phyloP scores from a whole-genome alignment of 78 protist genomes.

The Paratrimastix pyriformis region DNA sequence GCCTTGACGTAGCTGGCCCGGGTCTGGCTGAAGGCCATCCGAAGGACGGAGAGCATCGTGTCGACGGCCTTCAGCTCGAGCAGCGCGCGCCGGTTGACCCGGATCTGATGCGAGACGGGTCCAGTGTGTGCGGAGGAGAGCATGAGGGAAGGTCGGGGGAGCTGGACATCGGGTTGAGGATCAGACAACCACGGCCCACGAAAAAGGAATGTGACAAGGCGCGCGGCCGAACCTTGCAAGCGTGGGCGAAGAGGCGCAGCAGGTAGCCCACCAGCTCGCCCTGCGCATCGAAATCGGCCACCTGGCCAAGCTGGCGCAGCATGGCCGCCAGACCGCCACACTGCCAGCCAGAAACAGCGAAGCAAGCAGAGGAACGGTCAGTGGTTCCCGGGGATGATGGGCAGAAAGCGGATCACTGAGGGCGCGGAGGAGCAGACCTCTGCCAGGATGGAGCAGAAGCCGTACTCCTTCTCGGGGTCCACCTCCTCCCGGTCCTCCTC shows the following conservation, averaged over 20 bases:
- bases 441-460: constrained; percentile 39
- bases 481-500: constrained; percentile 13
- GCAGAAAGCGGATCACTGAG: no score
- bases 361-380: background rate
- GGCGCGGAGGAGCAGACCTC: no score
- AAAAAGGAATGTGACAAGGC: no score
- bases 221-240: no score
- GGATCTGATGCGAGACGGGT: no score
- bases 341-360: background rate
- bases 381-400: no score
- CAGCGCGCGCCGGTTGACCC: constrained; percentile 12
- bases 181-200: no score
- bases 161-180: no score
- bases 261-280: constrained; percentile 30
- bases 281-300: constrained; percentile 3
- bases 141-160: no score
- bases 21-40: background rate
- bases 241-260: constrained; percentile 28
- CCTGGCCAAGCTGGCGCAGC: background rate
- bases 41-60: background rate
- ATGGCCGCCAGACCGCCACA: constrained; percentile 42
- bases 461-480: constrained; percentile 61
- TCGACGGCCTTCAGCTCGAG: constrained; percentile 11
- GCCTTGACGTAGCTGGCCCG: background rate
- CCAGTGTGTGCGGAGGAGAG: no score